Evolutionary conservation across 2,329 filamentous ascomycete genomes (phyloP), one percentile per base, ranked within the genome.

Genomic region (Ophiostoma sp.): DNA sequence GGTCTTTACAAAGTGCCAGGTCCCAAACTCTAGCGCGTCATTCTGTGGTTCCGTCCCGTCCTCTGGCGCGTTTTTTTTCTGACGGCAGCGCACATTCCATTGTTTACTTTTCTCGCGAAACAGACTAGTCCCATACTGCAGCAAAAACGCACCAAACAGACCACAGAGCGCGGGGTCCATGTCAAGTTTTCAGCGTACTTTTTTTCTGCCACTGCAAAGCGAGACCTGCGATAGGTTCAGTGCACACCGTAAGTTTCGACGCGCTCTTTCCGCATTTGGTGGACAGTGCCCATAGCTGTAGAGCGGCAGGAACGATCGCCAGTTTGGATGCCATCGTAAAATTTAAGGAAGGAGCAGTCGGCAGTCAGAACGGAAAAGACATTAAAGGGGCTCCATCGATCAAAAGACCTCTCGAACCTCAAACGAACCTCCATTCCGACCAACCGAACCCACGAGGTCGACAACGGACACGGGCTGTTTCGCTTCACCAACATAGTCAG

Each of bases 51-150:
- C 36, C 61, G 61, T 66, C 61, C 61, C 36, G 61, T 66, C 61
- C 61, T 63, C 52, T 50, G 68, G 71, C 71, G 52, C 39, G 64
- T 68, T 48, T 64, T 71, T 31, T 57, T 45, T 57, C 63, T 12
- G 11, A 19, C 42, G 42, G 36, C 15, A 8, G 25, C 19, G 36
- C 2, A 22, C 42, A 48, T 5, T 39, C 25, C 9, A 59, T 72
- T 75, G 73, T 75, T 74, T 75, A 75, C 75, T 73, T 73, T 70
- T 31, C 45, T 36, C 63, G 68, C 66, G 50, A 73, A 70, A 45
- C 25, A 55, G 69, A 12, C 48, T 70, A 72, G 66, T 31, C 39
- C 36, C 55, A 48, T 12, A 48, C 3, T 15, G 15, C 42, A 48
- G 42, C 42, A 48, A 48, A 48, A 2, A 33, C 50, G 33, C 6